Evolutionary conservation across 2,329 filamentous ascomycete genomes (phyloP), one percentile per base, ranked within the genome.

Genomic region (Venturia pyrina): DNA sequence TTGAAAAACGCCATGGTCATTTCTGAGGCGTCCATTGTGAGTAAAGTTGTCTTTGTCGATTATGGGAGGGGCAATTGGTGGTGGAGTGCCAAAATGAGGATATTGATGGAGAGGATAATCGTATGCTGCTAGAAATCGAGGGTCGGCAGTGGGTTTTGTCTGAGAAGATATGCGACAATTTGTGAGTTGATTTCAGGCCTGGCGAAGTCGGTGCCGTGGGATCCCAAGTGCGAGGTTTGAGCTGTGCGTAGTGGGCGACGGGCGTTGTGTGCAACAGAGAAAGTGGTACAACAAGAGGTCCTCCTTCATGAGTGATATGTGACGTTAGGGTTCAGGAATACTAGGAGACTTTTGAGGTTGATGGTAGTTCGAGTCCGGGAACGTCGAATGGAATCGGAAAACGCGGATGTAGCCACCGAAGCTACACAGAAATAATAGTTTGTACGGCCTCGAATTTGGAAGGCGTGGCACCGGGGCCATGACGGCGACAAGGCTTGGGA

Each of bases 1-100:
- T 82, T 85, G 70, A 87, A 87, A 82, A 95, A 95, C 68, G 78
- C 76, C 82, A 84, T 85, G 59, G 73, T 70, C 83, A 85, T 85
- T 44, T 73, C 67, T 48, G 60, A 62, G 60, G 60, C 34, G 21
- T 62, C 60, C 60, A 62, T 62, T 21, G 34, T 32, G 37, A 46
- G 2, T 21, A 19, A 46, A 46, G 28, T 59, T 34, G 28, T 59
- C 32, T 19, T 10, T 11, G 32, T 59, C 19, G 10, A 59, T 21
- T 34, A 11, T 37, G 2, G 1, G 28, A 59, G 28, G 24, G 24
- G n/a, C n/a, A 50, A 17, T 50, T 50, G n/a, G 5, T 32, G 21
- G 21, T 53, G 21, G 21, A 13, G 24, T 43, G 21, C 11, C 48
- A 21, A 28, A 21, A 53, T 11, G 48, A 32, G 3, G 48, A 10